These are phyloP conservation scores for Bothriochloa decipiens DNA, from an alignment of 176 grass and related monocot species.

Conservation along the genomic window DNA sequence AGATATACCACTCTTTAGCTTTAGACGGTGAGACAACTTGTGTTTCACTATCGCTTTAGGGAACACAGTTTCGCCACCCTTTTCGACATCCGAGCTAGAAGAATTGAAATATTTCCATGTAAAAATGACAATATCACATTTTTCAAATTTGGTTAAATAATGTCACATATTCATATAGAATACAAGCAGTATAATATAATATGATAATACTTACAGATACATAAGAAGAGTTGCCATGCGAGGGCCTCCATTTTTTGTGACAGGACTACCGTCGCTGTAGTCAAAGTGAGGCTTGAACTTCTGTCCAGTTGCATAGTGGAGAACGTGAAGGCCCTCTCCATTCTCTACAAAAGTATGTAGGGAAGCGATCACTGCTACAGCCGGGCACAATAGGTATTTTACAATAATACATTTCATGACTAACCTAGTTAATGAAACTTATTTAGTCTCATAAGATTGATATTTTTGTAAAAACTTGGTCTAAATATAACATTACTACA, in stretches of 20 bases:
- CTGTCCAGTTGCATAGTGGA: constrained; percentile 94
- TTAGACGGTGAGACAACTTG: neutral
- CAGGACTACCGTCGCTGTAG: constrained; percentile 67
- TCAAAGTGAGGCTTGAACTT: constrained; percentile 91
- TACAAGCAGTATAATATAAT: neutral
- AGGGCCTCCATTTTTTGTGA: constrained; percentile 81
- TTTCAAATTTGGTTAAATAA: neutral
- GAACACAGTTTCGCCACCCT: constrained; percentile 95
- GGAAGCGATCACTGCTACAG: too few species aligned
- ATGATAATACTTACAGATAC: constrained; percentile 79
- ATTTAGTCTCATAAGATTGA: too few species aligned
- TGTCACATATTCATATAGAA: neutral
- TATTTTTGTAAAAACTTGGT: neutral
- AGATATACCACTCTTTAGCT: constrained; percentile 63
- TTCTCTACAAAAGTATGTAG: constrained; percentile 54
- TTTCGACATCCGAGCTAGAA: constrained; percentile 84
- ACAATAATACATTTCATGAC: too few species aligned
- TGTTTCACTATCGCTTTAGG: constrained; percentile 68
- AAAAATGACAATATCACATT: constrained; percentile 12
- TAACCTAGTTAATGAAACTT: too few species aligned
- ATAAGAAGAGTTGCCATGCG: constrained; percentile 90
- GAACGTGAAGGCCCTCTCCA: constrained; percentile 89
- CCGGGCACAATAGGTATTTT: too few species aligned
- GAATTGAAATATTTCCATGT: too few species aligned
- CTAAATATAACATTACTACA: neutral